These are phyloP conservation scores for Cladosporium austrohemisphaericum DNA, from an alignment of 2,329 filamentous ascomycete species.

Conservation along the genomic window DNA sequence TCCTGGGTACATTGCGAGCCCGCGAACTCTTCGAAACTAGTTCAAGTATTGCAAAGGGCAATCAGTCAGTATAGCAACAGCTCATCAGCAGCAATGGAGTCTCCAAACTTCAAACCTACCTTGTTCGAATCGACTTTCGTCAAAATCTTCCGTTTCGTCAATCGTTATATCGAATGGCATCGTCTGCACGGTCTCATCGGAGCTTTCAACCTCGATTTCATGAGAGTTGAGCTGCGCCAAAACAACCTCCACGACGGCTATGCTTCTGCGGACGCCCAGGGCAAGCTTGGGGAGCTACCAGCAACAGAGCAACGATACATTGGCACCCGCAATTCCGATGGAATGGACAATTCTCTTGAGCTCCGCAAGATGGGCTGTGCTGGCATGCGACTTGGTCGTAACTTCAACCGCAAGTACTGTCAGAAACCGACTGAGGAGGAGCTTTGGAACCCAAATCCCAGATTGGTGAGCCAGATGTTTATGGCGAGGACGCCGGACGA, in stretches of 20 bases:
- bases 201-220: constrained; percentile 40
- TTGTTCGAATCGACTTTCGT: constrained; percentile 32
- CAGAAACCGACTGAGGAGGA: constrained; percentile 40
- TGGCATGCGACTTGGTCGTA: constrained; percentile 46
- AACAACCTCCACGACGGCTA: constrained; percentile 46
- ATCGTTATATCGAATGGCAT: constrained; percentile 42
- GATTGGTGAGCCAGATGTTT: constrained; percentile 42
- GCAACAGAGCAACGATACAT: constrained; percentile 34
- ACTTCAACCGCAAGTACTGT: constrained; percentile 39
- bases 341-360: constrained; percentile 42
- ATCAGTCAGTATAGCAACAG: neutral
- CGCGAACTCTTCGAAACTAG: too few relatives aligned
- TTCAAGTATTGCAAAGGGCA: neutral
- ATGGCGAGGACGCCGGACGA: constrained; percentile 36
- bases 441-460: constrained; percentile 43
- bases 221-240: constrained; percentile 42
- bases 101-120: constrained; percentile 25
- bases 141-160: constrained; percentile 36
- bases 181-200: constrained; percentile 41
- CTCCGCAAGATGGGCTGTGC: constrained; percentile 44
- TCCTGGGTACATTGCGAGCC: too few relatives aligned
- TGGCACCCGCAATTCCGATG: constrained; percentile 42
- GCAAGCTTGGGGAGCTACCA: constrained; percentile 30
- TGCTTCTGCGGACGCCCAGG: constrained; percentile 36
- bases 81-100: constrained; percentile 4